Conservation (phyloP, 495 filamentous ascomycete species). For the Penicillium ucsense region DNA sequence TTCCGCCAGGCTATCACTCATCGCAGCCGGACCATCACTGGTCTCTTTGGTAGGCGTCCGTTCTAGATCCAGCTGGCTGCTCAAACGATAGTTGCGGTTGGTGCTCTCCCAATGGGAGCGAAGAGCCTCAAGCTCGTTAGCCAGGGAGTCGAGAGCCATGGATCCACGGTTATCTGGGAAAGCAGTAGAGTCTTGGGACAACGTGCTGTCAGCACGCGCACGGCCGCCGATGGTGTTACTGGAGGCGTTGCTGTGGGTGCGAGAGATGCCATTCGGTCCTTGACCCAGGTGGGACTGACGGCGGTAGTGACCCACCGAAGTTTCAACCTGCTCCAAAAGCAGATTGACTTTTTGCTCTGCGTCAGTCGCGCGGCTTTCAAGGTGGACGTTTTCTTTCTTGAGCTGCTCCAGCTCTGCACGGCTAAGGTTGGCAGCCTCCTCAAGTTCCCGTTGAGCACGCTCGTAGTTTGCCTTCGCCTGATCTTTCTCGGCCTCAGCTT, state of each 20-base stretch:
- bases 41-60: slow-evolving; percentile 47
- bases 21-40: slow-evolving; percentile 30
- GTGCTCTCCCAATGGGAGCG: slow-evolving; percentile 91
- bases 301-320: slow-evolving; percentile 88
- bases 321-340: slow-evolving; percentile 87
- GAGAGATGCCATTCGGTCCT: slow-evolving; percentile 30
- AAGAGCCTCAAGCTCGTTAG: slow-evolving; percentile 80
- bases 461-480: slow-evolving; percentile 45
- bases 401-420: slow-evolving; percentile 68
- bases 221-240: slow-evolving; percentile 30
- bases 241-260: slow-evolving; percentile 38
- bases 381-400: slow-evolving; percentile 65
- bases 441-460: slow-evolving; percentile 48
- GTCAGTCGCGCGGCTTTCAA: slow-evolving; percentile 75
- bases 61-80: slow-evolving; percentile 79
- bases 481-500: slow-evolving; percentile 58
- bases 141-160: slow-evolving; percentile 81
- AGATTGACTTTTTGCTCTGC: slow-evolving; percentile 89
- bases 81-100: slow-evolving; percentile 85
- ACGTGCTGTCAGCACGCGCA: slow-evolving; percentile 31
- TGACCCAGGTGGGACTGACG: slow-evolving; percentile 56
- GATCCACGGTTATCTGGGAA: slow-evolving; percentile 64
- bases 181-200: slow-evolving; percentile 50
- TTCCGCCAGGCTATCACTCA: slow-evolving; percentile 62
- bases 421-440: slow-evolving; percentile 43